Conservation (phyloP, 1,284 basidiomycete genomes). For the Amylostereum chailletii region DNA sequence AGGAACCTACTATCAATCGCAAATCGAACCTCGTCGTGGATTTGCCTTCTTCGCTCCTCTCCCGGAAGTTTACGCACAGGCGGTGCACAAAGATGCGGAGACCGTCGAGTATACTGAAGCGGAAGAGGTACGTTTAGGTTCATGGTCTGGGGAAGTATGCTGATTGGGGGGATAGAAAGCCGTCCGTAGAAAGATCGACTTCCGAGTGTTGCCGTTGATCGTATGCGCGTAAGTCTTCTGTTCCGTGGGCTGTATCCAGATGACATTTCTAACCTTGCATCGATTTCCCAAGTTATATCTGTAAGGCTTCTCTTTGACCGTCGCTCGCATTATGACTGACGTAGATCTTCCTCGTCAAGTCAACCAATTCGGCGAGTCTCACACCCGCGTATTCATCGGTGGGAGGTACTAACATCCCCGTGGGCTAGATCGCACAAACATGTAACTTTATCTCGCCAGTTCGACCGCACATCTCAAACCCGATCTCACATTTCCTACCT, state of each 20-base stretch:
- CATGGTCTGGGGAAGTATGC: no score
- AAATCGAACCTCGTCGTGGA: constrained; percentile 10
- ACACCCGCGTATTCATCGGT: background rate
- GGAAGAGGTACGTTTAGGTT: constrained; percentile 30
- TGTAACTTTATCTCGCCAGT: constrained; percentile 24
- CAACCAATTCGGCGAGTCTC: constrained; percentile 42
- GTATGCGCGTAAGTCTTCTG: constrained; percentile 30
- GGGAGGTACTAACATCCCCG: background rate
- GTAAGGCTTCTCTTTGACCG: constrained; percentile 22
- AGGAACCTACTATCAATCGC: constrained; percentile 20
- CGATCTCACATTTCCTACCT: background rate
- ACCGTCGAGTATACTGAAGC: constrained; percentile 33
- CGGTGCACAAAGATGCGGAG: constrained; percentile 41
- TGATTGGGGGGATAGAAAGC: constrained; percentile 18
- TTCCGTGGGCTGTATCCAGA: background rate
- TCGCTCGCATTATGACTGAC: background rate
- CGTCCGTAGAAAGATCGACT: constrained; percentile 40
- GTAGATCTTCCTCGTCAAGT: constrained; percentile 21
- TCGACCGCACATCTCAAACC: background rate
- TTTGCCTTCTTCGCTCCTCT: constrained; percentile 38
- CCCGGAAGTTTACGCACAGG: constrained; percentile 33
- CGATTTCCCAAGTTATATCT: constrained; percentile 28
- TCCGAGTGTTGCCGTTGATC: constrained; percentile 35
- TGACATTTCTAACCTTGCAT: background rate
- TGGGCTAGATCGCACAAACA: constrained; percentile 41